These are phyloP conservation scores for Huntiella bhutanensis DNA, from an alignment of 2,329 filamentous ascomycete genomes.

Conservation along the genomic window DNA sequence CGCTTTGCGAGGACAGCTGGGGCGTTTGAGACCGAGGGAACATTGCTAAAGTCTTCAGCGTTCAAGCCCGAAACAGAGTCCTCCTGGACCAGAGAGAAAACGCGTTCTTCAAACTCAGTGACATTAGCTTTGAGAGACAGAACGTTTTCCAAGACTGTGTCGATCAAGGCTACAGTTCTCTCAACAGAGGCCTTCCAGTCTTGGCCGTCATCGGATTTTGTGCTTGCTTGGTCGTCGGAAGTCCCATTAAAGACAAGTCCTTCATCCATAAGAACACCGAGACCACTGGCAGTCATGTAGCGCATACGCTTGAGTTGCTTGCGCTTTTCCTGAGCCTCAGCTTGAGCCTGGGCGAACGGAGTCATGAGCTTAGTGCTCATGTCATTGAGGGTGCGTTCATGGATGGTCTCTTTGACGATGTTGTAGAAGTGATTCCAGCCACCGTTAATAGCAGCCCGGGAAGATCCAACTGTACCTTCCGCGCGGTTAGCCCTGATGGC, in stretches of 20 bases:
- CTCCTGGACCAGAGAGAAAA: conserved; percentile 43
- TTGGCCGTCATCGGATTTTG: conserved; percentile 21
- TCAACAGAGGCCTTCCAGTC: conserved; percentile 56
- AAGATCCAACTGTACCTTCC: conserved; percentile 1
- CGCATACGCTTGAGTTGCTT: conserved; percentile 51
- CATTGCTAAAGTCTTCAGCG: conserved; percentile 21
- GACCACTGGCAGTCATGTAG: conserved; percentile 64
- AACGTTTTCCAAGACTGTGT: conserved; percentile 60
- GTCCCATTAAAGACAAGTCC: conserved; percentile 51
- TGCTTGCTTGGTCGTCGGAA: conserved; percentile 20
- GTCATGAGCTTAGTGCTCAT: conserved; percentile 56
- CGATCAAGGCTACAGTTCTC: conserved; percentile 67
- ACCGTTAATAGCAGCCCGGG: conserved; percentile 14
- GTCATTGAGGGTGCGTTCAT: conserved; percentile 50
- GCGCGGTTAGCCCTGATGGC: conserved; percentile 15
- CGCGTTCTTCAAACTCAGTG: conserved; percentile 44
- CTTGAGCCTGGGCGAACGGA: conserved; percentile 55
- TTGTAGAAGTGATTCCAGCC: conserved; percentile 58
- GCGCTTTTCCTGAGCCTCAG: conserved; percentile 59
- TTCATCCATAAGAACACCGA: conserved; percentile 77
- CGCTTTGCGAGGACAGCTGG: conserved; percentile 45
- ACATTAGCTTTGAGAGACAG: conserved; percentile 43
- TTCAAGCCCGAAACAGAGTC: conserved; percentile 39
- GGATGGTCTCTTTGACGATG: conserved; percentile 57
- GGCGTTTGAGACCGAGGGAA: conserved; percentile 20